Base-by-base conservation (phyloP, 805 yeast species). In the Scheffersomyces amazonensis region DNA sequence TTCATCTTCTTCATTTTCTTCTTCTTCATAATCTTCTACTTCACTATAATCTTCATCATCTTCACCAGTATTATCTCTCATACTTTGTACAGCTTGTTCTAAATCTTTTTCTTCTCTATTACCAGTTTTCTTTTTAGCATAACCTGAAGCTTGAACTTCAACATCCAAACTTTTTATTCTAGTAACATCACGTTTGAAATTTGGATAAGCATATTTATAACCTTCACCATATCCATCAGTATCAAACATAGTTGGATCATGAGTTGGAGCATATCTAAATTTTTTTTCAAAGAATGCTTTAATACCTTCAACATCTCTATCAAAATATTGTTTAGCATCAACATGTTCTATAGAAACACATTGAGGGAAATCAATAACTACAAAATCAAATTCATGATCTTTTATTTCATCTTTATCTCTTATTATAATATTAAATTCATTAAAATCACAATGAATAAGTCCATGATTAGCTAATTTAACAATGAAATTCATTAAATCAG, bases 301-400 rank as follows among this genome's bases (percentile, higher is more conserved):
- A 37, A 93, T 81, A 61, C 98, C 90, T 40, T 87, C 86, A 17
- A 93, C 95, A 64, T 93, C 99, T 66, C 99, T 76, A 50, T 87
- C 79, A 62, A 93, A 93, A 60, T 87, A 90, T 40, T 73, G 76
- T 45, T 83, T 83, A 5, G 98, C 97, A 58, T 93, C 96, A 3
- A 70, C 73, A 56, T 93, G 99, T 48, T 85, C 90, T 32, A 87
- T 86, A 16, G 96, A 87, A 13, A 93, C 85, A 78, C 97, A 91
- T 64, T 93, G 99, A 3, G 99, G 99, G 71, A 93, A 93, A 72
- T 93, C 99, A 53, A 93, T 91, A 19, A 93, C 96, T 16, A 90
- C 83, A 52, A 89, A 87, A 35, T 87, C 93, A 31, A 66, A 64
- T 39, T 81, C 87, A 40, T 64, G 66, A 15, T 71, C 54, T 29